Evolutionary conservation across 1,284 basidiomycete species (phyloP).

Genomic region (Trichosporon sp.): DNA sequence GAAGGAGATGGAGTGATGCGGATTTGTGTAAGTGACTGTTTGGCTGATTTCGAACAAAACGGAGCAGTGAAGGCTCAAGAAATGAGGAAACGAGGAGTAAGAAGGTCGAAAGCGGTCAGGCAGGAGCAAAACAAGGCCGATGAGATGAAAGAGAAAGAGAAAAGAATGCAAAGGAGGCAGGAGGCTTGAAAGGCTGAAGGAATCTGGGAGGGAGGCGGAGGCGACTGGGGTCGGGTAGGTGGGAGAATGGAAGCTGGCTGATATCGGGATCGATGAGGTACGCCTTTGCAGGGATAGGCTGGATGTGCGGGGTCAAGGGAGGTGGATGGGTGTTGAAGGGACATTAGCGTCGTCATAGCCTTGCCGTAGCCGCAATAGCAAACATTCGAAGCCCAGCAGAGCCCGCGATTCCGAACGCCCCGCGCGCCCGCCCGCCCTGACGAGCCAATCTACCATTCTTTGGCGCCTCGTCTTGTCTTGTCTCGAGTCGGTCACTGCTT

Average conservation of each 20-base stretch:
- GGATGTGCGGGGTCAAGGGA: too few species aligned
- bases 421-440: too few species aligned
- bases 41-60: too few species aligned
- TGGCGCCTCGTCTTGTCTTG: background rate
- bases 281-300: background rate
- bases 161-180: too few species aligned
- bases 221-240: background rate
- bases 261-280: slow-evolving; percentile 1
- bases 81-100: background rate
- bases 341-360: background rate
- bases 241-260: background rate
- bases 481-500: background rate
- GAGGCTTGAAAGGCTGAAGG: too few species aligned
- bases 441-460: background rate
- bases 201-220: background rate
- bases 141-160: too few species aligned
- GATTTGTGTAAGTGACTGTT: too few species aligned
- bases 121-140: too few species aligned
- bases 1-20: too few species aligned
- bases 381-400: background rate
- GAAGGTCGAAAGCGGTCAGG: background rate
- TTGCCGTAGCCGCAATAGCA: too few species aligned
- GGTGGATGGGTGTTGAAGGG: background rate
- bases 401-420: background rate
- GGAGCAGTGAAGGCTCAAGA: too few species aligned